phyloP scores from a whole-genome alignment of 139 green algal genomes.

The Tetraselmis striata region DNA sequence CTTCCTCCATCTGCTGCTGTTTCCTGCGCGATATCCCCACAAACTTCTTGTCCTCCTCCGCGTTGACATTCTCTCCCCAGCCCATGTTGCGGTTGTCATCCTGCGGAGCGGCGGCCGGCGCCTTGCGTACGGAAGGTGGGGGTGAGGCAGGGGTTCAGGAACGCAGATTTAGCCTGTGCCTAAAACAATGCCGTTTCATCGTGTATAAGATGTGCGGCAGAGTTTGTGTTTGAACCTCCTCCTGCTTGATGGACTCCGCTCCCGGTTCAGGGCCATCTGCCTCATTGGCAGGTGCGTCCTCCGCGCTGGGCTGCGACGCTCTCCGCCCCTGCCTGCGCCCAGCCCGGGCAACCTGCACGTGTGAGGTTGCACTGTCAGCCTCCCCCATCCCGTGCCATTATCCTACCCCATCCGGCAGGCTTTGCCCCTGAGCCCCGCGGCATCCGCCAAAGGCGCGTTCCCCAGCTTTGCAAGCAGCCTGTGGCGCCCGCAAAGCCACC shows the following conservation, averaged over 20 bases:
- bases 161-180: too few relatives aligned
- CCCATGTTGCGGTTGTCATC: background rate
- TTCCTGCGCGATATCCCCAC: background rate
- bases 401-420: too few relatives aligned
- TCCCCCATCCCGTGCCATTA: too few relatives aligned
- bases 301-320: background rate
- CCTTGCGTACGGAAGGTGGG: background rate
- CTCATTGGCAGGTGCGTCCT: background rate
- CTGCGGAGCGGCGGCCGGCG: background rate
- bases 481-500: too few relatives aligned
- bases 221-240: background rate
- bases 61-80: background rate
- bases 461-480: too few relatives aligned
- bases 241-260: too few relatives aligned
- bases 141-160: background rate
- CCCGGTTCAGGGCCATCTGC: background rate
- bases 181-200: too few relatives aligned
- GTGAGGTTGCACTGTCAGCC: too few relatives aligned
- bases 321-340: too few relatives aligned
- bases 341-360: too few relatives aligned
- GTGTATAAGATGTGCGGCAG: background rate
- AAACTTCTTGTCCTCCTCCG: background rate
- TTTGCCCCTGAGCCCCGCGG: too few relatives aligned
- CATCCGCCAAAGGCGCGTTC: too few relatives aligned
- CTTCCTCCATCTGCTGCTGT: background rate